Percentiles rank a stretch among this genome's conserved stretches.
Evolutionary conservation across 2,329 filamentous ascomycete species (phyloP).

Genomic region (Penicillium verrucosum): DNA sequence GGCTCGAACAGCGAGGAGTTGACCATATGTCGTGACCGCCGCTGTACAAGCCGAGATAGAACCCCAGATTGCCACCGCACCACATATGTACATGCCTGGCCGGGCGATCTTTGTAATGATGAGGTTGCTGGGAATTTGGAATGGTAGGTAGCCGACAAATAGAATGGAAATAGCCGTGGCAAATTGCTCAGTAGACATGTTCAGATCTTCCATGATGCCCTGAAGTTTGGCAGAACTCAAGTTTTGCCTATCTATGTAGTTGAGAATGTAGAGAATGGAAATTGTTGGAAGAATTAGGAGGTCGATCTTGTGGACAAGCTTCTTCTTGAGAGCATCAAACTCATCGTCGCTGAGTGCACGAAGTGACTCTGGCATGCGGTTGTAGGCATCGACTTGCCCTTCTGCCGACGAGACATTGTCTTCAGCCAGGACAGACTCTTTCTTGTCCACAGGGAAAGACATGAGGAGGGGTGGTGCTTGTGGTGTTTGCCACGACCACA

Average conservation of each 20-base stretch:
- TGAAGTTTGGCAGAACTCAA: slow-evolving; percentile 41
- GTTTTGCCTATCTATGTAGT: slow-evolving; percentile 42
- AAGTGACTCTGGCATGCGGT: slow-evolving; percentile 27
- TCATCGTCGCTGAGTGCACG: slow-evolving; percentile 24
- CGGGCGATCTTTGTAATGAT: slow-evolving; percentile 52
- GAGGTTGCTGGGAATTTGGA: slow-evolving; percentile 48
- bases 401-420: slow-evolving; percentile 24
- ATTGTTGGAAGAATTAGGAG: slow-evolving; percentile 31
- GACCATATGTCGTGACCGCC: slow-evolving; percentile 50
- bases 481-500: too few relatives aligned
- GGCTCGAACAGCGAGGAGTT: slow-evolving; percentile 56
- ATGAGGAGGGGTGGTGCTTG: neutral
- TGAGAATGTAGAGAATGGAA: slow-evolving; percentile 41
- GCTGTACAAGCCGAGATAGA: slow-evolving; percentile 58
- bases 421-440: slow-evolving; percentile 3
- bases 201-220: slow-evolving; percentile 41
- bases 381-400: slow-evolving; percentile 21
- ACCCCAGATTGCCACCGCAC: slow-evolving; percentile 59
- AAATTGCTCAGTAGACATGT: slow-evolving; percentile 38
- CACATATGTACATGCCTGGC: slow-evolving; percentile 52
- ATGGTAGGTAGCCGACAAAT: slow-evolving; percentile 28
- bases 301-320: slow-evolving; percentile 32
- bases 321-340: slow-evolving; percentile 21
- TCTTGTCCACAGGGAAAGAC: slow-evolving; percentile 21
- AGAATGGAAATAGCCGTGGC: slow-evolving; percentile 30